phyloP scores from a whole-genome alignment of 108 stramenopile species.

The Cyclotella choctawhatcheeana region DNA sequence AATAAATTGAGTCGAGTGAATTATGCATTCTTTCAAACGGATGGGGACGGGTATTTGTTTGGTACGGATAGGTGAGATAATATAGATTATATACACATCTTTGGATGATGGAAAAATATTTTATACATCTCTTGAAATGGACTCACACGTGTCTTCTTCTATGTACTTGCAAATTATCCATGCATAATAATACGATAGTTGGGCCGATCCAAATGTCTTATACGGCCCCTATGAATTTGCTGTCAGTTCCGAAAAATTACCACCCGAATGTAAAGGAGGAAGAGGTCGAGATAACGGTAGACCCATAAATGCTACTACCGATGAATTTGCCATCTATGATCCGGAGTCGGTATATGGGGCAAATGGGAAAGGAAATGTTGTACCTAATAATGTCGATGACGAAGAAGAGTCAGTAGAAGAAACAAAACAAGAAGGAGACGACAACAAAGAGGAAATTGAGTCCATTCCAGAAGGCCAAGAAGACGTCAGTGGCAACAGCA shows the following conservation, averaged over 20 bases:
- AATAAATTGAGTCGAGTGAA: slow-evolving; percentile 34
- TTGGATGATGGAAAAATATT: neutral
- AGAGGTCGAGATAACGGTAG: slow-evolving; percentile 29
- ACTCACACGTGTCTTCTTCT: too few species aligned
- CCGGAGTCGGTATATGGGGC: too few species aligned
- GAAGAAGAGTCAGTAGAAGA: neutral
- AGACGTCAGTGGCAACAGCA: neutral
- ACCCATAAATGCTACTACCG: neutral
- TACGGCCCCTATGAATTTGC: slow-evolving; percentile 25
- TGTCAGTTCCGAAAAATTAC: slow-evolving; percentile 7
- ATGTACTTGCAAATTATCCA: neutral
- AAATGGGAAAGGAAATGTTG: too few species aligned
- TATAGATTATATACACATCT: neutral
- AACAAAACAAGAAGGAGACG: neutral
- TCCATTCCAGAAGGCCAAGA: too few species aligned
- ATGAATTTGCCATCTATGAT: slow-evolving; percentile 6
- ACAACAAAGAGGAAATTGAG: too few species aligned
- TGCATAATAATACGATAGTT: slow-evolving; percentile 2
- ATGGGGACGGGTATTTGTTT: slow-evolving; percentile 34
- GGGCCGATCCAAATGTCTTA: slow-evolving; percentile 43
- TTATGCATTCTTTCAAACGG: slow-evolving; percentile 48
- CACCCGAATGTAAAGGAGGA: slow-evolving; percentile 25
- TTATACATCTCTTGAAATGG: too few species aligned
- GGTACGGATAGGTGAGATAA: slow-evolving; percentile 32
- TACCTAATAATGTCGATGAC: too few species aligned